Evolutionary conservation across 495 filamentous ascomycete species (phyloP).

Genomic region (Cercophora sp.): DNA sequence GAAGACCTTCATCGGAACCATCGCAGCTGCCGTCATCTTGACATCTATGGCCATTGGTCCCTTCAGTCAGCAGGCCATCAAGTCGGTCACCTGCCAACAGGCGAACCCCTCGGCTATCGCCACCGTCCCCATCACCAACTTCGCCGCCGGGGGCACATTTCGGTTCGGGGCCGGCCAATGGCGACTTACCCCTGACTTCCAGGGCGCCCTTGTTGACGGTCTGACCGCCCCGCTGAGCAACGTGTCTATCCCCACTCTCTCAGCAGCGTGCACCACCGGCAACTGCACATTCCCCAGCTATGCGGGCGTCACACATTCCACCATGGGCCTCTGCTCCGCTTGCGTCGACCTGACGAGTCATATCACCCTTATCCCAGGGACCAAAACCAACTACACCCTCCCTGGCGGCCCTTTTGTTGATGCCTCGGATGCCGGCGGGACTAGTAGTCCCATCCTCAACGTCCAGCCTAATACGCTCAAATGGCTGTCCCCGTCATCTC

Average conservation of each 20-base stretch:
- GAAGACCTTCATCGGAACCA: too few relatives aligned
- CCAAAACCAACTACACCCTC: neutral
- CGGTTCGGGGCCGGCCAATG: too few relatives aligned
- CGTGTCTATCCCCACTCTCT: neutral
- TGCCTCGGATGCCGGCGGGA: neutral
- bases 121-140: neutral
- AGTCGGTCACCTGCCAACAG: neutral
- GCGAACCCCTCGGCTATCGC: neutral
- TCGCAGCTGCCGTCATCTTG: too few relatives aligned
- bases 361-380: neutral
- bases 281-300: conserved; percentile 10
- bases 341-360: neutral
- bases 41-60: conserved; percentile 3
- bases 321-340: conserved; percentile 5
- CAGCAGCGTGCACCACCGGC: neutral
- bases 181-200: too few relatives aligned
- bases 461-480: too few relatives aligned
- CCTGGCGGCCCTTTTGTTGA: neutral
- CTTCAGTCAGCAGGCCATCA: conserved; percentile 2
- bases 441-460: too few relatives aligned
- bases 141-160: neutral
- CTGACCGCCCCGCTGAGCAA: neutral
- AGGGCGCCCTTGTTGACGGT: neutral
- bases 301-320: conserved; percentile 6
- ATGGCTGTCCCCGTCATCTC: too few relatives aligned